Evolutionary conservation across 345 rosid genomes (phyloP), one percentile per base, ranked within the genome.

Genomic region (Schrenkiella parvula): DNA sequence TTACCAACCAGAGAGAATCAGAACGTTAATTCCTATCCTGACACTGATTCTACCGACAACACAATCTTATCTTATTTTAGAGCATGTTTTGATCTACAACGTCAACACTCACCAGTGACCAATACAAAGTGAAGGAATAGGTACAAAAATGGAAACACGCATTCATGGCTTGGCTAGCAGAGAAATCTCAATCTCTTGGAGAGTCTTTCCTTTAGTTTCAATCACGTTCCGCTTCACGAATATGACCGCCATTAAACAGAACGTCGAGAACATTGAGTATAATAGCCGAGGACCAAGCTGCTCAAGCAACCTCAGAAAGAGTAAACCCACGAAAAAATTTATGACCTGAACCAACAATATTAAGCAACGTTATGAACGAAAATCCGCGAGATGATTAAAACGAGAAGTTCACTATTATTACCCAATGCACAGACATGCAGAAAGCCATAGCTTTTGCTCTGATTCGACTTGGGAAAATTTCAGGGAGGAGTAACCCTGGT

Each of bases 341-440:
- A 95, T 80, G 44, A 91, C 97, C 99, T 95, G 2, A 41, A 43
- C 17, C 65, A 68, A 35, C 14, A 75, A 5, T 25, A 47, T 51
- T 54, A 35, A 23, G 44, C n/a, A 55, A 61, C 12, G 2, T 59
- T 48, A 38, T 8, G 9, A 66, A 28, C 23, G 6, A 8, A 50
- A 54, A 44, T 21, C 25, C 4, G 7, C 4, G 34, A 4, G 51
- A 56, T 5, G 13, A 37, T 12, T 26, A 12, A 17, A 21, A 11
- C 19, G 50, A 42, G 11, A 56, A 17, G 55, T 32, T 54, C 47
- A 8, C 66, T 73, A 42, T 69, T 68, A 66, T 55, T 90, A 95
- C 99, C 99, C 98, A 95, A 75, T 91, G 98, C 66, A 95, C 99
- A 28, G 97, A 89, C 96, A 95, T 81, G 64, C 99, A 95, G 66